Evolutionary conservation across 1,139 yeast genomes (phyloP).

Genomic region (Sugiyamaella pinicola): DNA sequence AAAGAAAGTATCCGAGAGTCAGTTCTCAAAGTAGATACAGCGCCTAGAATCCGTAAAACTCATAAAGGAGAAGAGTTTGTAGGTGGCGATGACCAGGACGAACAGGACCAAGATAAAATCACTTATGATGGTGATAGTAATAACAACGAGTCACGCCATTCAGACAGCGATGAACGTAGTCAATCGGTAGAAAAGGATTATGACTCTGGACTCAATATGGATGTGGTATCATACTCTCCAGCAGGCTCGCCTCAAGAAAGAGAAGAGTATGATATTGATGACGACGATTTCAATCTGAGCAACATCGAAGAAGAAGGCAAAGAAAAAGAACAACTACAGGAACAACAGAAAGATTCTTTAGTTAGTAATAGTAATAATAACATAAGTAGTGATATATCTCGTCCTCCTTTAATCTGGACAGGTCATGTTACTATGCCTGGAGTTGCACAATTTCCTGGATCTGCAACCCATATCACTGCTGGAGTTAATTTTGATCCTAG

Average conservation of each 20-base stretch:
- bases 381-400: constrained; percentile 9
- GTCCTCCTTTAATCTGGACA: constrained; percentile 49
- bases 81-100: constrained; percentile 46
- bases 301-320: constrained; percentile 40
- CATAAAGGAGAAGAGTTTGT: constrained; percentile 90
- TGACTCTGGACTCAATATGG: constrained; percentile 24
- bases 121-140: background rate
- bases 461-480: constrained; percentile 50
- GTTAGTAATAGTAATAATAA: constrained; percentile 1
- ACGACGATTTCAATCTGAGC: constrained; percentile 42
- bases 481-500: constrained; percentile 35
- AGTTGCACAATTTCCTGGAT: constrained; percentile 53
- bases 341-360: constrained; percentile 18
- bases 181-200: constrained; percentile 18
- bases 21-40: constrained; percentile 57
- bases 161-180: constrained; percentile 8
- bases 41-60: constrained; percentile 70
- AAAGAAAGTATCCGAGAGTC: constrained; percentile 66
- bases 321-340: constrained; percentile 31
- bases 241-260: constrained; percentile 28
- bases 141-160: constrained; percentile 4
- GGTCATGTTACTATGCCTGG: constrained; percentile 61
- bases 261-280: constrained; percentile 23
- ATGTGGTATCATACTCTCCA: constrained; percentile 32
- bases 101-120: too few relatives aligned